Conservation (phyloP, 176 grass and related monocot species). For the Carex littledalei region DNA sequence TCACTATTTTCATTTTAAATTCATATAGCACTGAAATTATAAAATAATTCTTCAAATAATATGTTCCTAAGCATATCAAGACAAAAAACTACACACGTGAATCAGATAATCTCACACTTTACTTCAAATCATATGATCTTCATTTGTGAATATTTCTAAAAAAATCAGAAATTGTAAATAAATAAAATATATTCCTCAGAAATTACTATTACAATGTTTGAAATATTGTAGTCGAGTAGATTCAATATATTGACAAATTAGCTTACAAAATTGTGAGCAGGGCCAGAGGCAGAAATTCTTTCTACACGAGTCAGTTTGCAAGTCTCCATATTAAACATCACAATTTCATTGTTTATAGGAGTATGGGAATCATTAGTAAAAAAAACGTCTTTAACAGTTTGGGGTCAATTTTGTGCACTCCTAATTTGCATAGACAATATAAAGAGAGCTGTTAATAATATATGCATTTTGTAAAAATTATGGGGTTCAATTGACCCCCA, state of each 20-base stretch:
- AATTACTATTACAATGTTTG: background rate
- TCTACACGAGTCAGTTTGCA: too few relatives aligned
- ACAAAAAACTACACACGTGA: background rate
- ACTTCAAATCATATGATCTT: background rate
- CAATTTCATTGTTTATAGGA: too few relatives aligned
- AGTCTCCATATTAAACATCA: too few relatives aligned
- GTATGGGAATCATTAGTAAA: too few relatives aligned
- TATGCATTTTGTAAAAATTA: too few relatives aligned
- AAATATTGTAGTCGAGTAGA: background rate
- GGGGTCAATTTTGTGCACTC: too few relatives aligned
- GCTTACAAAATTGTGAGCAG: background rate
- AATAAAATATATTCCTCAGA: background rate
- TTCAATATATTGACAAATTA: background rate
- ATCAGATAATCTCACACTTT: background rate
- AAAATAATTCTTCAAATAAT: background rate
- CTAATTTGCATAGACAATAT: too few relatives aligned
- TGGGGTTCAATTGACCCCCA: too few relatives aligned
- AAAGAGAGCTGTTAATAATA: too few relatives aligned
- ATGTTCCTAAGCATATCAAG: background rate
- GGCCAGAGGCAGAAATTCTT: too few relatives aligned
- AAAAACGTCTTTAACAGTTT: too few relatives aligned
- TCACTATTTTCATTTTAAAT: background rate
- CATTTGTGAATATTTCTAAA: background rate
- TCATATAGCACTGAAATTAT: background rate
- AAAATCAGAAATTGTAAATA: background rate